phyloP scores from a whole-genome alignment of 2,329 filamentous ascomycete genomes.

The Aspergillus viridinutans region DNA sequence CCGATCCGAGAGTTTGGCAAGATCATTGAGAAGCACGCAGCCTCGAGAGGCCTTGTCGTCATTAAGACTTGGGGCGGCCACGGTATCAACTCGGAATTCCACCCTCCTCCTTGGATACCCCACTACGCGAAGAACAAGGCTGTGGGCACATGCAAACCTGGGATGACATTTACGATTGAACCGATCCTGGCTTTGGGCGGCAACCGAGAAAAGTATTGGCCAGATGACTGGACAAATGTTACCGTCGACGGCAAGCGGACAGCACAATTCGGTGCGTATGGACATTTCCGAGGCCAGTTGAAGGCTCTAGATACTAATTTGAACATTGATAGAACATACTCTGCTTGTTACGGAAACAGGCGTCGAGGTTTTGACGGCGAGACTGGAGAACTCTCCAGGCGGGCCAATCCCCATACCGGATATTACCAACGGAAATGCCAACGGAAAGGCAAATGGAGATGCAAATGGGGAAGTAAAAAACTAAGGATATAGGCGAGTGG shows the following conservation, averaged over 20 bases:
- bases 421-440: background rate
- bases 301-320: constrained; percentile 8
- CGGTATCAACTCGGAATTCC: constrained; percentile 84
- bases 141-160: constrained; percentile 80
- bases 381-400: constrained; percentile 63
- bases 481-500: too few relatives aligned
- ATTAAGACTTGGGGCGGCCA: constrained; percentile 91
- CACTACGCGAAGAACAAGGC: constrained; percentile 97
- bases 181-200: constrained; percentile 88
- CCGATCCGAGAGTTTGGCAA: constrained; percentile 85
- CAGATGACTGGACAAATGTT: constrained; percentile 91
- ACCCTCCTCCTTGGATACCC: constrained; percentile 83
- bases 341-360: constrained; percentile 74
- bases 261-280: constrained; percentile 66
- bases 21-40: constrained; percentile 85
- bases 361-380: constrained; percentile 70
- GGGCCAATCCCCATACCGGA: constrained; percentile 57
- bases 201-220: constrained; percentile 85
- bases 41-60: constrained; percentile 70
- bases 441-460: too few relatives aligned
- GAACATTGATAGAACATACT: constrained; percentile 57
- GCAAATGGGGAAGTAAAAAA: too few relatives aligned
- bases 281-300: background rate
- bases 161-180: constrained; percentile 96
- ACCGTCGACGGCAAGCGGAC: constrained; percentile 81